Base-by-base conservation (phyloP, 108 stramenopile genomes). In the Skeletonema marinoi region DNA sequence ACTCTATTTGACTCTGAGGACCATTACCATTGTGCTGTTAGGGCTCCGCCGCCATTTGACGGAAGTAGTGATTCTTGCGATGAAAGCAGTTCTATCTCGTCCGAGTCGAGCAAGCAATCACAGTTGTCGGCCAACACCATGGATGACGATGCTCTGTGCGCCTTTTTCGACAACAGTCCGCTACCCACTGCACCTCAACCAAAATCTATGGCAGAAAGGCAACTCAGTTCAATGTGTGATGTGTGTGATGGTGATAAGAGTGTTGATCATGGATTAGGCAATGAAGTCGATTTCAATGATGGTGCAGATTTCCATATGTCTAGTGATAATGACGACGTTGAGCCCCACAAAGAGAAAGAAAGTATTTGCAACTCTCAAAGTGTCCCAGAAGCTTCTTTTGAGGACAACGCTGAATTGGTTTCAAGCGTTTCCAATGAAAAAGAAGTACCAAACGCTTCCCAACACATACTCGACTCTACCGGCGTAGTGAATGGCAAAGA, bases 61-160 rank as follows among this genome's bases (percentile, higher is more conserved):
- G 6, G 11, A 59, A 70, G 41, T n/a, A 68, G 33, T 19, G 73
- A 65, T 46, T 63, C 42, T 31, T 63, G 54, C 30, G 60, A 48
- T 30, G 69, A 74, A 68, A 60, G 69, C n/a, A 54, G 36, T 61
- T 66, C 1, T 36, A 19, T 38, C 4, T n/a, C 38, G 4, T 69
- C 73, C 9, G 58, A 17, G 32, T 51, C 62, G 4, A 74, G 68
- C 62, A 46, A 39, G 25, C 48, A 50, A 38, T 80, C 80, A 6
- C 62, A 74, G n/a, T 38, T 74, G 72, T 80, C 78, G 14, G 54
- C 38, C 25, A 74, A 74, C 74, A 60, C 74, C 21, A 75, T 68
- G 41, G 32, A 70, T 17, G 73, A 69, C 56, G 73, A 81, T 51
- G 33, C 51, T 32, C 56, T 81, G 4, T 81, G 80, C 39, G 69